Percentiles rank a stretch among this genome's conserved stretches.
phyloP scores from a whole-genome alignment of 208 protist species.

The Angomonas desouzai region DNA sequence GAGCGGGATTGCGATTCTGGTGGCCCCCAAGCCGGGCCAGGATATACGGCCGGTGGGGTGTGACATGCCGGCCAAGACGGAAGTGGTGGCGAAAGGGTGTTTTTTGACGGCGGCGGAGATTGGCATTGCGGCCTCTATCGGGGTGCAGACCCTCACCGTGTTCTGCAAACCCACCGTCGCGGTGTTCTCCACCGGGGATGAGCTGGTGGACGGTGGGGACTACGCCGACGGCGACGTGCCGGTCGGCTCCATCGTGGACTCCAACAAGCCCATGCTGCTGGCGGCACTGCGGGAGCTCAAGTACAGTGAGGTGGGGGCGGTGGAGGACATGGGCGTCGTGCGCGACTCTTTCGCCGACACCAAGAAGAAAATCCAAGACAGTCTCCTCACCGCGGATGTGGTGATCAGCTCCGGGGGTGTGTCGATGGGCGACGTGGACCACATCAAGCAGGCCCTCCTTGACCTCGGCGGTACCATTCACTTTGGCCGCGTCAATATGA shows the following conservation, averaged over 20 bases:
- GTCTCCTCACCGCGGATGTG: neutral
- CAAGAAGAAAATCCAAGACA: neutral
- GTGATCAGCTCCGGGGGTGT: neutral
- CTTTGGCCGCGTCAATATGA: constrained; percentile 6
- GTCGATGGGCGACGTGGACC: constrained; percentile 5
- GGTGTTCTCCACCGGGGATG: constrained; percentile 3
- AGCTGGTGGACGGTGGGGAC: constrained; percentile 1
- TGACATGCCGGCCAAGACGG: neutral
- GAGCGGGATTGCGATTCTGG: neutral
- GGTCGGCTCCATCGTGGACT: neutral
- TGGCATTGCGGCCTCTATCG: neutral
- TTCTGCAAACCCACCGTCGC: neutral
- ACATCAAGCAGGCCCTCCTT: constrained; percentile 1
- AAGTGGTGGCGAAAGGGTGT: neutral
- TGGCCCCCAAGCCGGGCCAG: neutral
- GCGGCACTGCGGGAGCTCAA: neutral
- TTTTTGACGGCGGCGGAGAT: constrained; percentile 1
- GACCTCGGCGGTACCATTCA: neutral
- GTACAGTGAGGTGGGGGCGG: neutral
- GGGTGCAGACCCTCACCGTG: neutral
- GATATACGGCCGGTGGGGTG: constrained; percentile 2
- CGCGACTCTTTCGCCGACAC: neutral
- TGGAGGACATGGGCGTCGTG: constrained; percentile 7
- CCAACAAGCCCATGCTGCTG: constrained; percentile 6
- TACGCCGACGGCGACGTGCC: neutral